phyloP scores from a whole-genome alignment of 129 eudicot genomes.

The carrot (Daucus carota) region DH1_v3.0 NC_030382.2:49556001-49556500 shows the following conservation, averaged over 20 bases:
- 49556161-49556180: slow-evolving; percentile 20
- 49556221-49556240: slow-evolving; percentile 63
- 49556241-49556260: slow-evolving; percentile 53
- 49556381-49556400: too few species aligned
- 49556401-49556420: too few species aligned
- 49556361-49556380: slow-evolving; percentile 8
- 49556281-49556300: slow-evolving; percentile 42
- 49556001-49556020: background rate
- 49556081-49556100: slow-evolving; percentile 28
- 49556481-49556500: slow-evolving; percentile 56
- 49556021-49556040: background rate
- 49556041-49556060: slow-evolving; percentile 35
- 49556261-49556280: slow-evolving; percentile 59
- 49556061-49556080: slow-evolving; percentile 47
- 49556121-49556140: background rate
- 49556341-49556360: background rate
- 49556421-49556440: background rate
- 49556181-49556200: slow-evolving; percentile 34
- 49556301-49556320: slow-evolving; percentile 32
- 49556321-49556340: slow-evolving; percentile 31
- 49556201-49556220: slow-evolving; percentile 51
- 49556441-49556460: slow-evolving; percentile 8
- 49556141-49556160: slow-evolving; percentile 11
- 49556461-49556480: slow-evolving; percentile 48
- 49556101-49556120: slow-evolving; percentile 15